Evolutionary conservation across 768 basidiomycete genomes (phyloP).

Genomic region (Favolaschia claudopus): DNA sequence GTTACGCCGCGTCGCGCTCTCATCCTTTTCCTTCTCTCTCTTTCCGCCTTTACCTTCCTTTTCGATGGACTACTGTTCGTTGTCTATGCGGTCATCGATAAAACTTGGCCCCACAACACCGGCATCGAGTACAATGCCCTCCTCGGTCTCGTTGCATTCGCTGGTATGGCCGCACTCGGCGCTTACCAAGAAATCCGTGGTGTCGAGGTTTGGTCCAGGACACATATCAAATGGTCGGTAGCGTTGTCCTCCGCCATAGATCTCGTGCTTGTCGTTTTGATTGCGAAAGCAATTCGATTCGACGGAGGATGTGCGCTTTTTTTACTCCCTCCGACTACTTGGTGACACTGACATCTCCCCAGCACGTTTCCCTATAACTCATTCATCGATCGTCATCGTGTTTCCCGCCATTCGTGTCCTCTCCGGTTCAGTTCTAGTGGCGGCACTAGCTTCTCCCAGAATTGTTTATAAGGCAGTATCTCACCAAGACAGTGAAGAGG

Average conservation of each 20-base stretch:
- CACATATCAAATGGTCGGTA: slow-evolving; percentile 62
- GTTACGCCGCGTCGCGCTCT: slow-evolving; percentile 76
- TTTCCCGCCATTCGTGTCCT: slow-evolving; percentile 74
- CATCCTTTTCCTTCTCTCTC: slow-evolving; percentile 75
- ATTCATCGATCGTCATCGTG: slow-evolving; percentile 15
- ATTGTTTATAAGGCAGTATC: slow-evolving; percentile 65
- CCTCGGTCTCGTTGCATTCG: slow-evolving; percentile 72
- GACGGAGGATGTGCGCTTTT: slow-evolving; percentile 40
- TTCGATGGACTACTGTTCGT: slow-evolving; percentile 81
- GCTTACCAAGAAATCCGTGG: slow-evolving; percentile 82
- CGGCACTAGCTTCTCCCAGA: slow-evolving; percentile 68
- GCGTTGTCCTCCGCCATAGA: slow-evolving; percentile 65
- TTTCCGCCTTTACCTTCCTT: slow-evolving; percentile 77
- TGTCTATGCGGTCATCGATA: slow-evolving; percentile 66
- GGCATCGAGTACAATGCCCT: slow-evolving; percentile 75
- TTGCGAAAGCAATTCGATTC: slow-evolving; percentile 51
- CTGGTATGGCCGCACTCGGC: slow-evolving; percentile 77
- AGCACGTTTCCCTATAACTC: slow-evolving; percentile 48
- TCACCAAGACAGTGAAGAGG: slow-evolving; percentile 49
- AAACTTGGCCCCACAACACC: slow-evolving; percentile 67
- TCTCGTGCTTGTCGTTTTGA: slow-evolving; percentile 62
- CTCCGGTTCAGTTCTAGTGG: slow-evolving; percentile 65
- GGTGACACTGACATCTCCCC: slow-evolving; percentile 30
- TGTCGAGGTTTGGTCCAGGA: slow-evolving; percentile 70
- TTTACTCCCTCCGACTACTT: slow-evolving; percentile 15